Evolutionary conservation across 306 rosid genomes (phyloP).

Genomic region (Cucumis sativus): DNA sequence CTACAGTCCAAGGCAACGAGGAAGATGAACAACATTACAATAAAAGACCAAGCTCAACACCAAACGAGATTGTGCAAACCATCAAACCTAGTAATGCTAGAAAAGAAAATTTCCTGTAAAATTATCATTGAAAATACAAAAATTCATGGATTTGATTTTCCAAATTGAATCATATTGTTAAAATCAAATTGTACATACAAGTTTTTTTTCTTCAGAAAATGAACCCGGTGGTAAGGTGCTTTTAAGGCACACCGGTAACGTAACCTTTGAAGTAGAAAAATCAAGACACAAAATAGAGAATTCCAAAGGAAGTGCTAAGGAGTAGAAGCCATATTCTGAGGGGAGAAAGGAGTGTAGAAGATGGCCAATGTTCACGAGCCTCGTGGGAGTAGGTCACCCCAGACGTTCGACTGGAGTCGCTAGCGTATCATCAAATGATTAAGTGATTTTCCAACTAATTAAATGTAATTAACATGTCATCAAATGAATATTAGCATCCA

Average conservation of each 20-base stretch:
- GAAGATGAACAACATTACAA: not conserved
- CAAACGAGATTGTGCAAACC: conserved; percentile 48
- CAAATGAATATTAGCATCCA: too few species aligned
- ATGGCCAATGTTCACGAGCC: too few species aligned
- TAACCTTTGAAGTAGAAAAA: conserved; percentile 75
- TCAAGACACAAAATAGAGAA: conserved; percentile 30
- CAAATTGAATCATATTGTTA: not conserved
- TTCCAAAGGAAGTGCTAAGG: conserved; percentile 27
- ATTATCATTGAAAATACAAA: not conserved
- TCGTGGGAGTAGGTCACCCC: too few species aligned
- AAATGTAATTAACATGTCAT: too few species aligned
- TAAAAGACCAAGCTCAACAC: not conserved
- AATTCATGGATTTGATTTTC: not conserved
- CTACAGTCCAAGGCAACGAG: not conserved
- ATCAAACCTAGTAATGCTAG: conserved; percentile 41
- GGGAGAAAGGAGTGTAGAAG: too few species aligned
- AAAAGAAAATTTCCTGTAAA: conserved; percentile 30
- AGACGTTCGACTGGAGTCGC: too few species aligned
- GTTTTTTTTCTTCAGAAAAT: not conserved
- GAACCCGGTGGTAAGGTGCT: conserved; percentile 54
- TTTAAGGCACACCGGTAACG: conserved; percentile 56
- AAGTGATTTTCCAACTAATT: too few species aligned
- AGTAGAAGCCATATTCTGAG: too few species aligned
- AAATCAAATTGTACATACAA: not conserved
- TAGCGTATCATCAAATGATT: too few species aligned